Evolutionary conservation across 2,329 filamentous ascomycete species (phyloP), one percentile per base, ranked within the genome.

Genomic region (Paecilomyces niveus): DNA sequence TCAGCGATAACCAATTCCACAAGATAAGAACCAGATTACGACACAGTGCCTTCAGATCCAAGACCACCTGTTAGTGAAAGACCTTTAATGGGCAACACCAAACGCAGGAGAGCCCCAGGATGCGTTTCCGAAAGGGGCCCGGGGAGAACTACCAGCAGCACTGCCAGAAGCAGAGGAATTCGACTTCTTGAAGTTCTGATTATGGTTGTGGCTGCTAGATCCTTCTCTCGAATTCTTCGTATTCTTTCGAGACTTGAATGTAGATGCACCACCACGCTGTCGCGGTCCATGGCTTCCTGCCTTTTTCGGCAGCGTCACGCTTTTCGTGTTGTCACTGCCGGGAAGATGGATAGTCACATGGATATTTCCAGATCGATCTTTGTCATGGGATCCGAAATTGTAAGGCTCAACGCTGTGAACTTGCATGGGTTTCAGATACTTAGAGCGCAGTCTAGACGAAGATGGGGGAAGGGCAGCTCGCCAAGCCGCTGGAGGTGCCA

Each of bases 401-500:
- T 77, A 73, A 13, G 78, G 67, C 53, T 83, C 79, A 56, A 74
- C 68, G 60, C 73, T 81, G 13, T 77, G 79, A 7, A 80, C 70
- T 51, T 83, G 82, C 11, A 86, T 74, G 1, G 82, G 77, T 67
- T 85, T 86, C 35, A 77, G 75, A 54, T 81, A 80, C 49, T 81
- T 76, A 11, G 78, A 70, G 6, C 74, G 71, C 24, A 70, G 60
- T 31, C 70, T 68, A 31, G 72, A 62, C 15, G 71, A 66, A 11
- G 73, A 18, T 5, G 50, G 72, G 9, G 73, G 64, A 29, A 66
- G 69, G 24, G 82, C 83, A 13, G 85, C 82, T 58, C 81, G 78
- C 86, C 87, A 90, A 15, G 85, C 83, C 35, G 82, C 80, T 35
- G 84, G 81, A 1, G 87, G 86, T 3, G 81, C 81, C 58, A 81